These are phyloP conservation scores for Sarcomyxa edulis DNA, from an alignment of 768 basidiomycete genomes.

Conservation along the genomic window DNA sequence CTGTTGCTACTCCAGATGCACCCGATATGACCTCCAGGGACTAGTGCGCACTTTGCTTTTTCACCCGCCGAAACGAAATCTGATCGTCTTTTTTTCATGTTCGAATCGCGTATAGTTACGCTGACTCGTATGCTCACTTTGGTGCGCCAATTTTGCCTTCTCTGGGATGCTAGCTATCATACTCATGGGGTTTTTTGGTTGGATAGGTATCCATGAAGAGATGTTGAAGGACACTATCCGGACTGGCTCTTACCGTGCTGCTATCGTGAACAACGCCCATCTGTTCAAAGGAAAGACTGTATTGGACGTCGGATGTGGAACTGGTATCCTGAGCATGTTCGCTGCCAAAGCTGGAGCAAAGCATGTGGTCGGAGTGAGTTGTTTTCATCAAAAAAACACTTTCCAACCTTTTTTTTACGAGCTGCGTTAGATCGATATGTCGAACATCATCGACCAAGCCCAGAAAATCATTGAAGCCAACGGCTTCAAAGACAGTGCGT, in stretches of 20 bases:
- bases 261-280: conserved; percentile 92
- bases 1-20: conserved; percentile 14
- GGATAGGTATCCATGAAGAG: conserved; percentile 92
- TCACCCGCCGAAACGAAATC: conserved; percentile 22
- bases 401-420: too few species aligned
- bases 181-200: background rate
- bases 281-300: conserved; percentile 97
- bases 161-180: background rate
- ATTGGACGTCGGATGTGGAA: conserved; percentile 97
- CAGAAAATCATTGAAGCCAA: conserved; percentile 95
- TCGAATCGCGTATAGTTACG: conserved; percentile 56
- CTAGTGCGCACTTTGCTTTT: conserved; percentile 58
- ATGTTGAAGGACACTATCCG: conserved; percentile 98
- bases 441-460: conserved; percentile 99
- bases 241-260: conserved; percentile 90
- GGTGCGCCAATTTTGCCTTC: conserved; percentile 40
- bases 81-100: conserved; percentile 31
- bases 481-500: conserved; percentile 86
- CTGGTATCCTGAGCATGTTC: conserved; percentile 97
- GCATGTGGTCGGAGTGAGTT: conserved; percentile 84
- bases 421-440: conserved; percentile 99
- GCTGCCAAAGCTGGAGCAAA: conserved; percentile 94
- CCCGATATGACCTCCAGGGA: conserved; percentile 76
- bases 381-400: too few species aligned
- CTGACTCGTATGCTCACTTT: conserved; percentile 94